These are phyloP conservation scores for Symbiodinium pilosum DNA, from an alignment of 73 alveolate species.

Conservation along the genomic window DNA sequence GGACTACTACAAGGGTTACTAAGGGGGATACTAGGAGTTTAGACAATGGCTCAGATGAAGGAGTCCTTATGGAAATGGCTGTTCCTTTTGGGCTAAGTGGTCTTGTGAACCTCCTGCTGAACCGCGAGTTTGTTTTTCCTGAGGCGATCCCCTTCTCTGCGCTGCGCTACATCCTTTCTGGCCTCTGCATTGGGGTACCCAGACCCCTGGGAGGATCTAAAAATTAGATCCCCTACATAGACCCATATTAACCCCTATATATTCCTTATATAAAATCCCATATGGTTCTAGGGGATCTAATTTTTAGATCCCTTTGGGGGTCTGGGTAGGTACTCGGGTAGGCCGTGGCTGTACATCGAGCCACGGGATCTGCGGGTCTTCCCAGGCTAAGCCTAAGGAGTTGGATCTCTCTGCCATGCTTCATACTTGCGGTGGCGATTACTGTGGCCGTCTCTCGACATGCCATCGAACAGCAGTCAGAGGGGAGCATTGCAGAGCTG, in stretches of 20 bases:
- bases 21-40: too few species aligned
- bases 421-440: neutral
- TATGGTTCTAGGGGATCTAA: too few species aligned
- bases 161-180: conserved; percentile 98
- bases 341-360: conserved; percentile 99
- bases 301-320: too few species aligned
- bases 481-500: neutral
- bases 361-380: neutral
- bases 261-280: too few species aligned
- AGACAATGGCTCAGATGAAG: too few species aligned
- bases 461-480: neutral
- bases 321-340: conserved; percentile 98
- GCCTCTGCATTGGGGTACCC: conserved; percentile 98
- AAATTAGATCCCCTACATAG: too few species aligned
- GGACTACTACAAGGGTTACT: too few species aligned
- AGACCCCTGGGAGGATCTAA: too few species aligned
- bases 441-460: neutral
- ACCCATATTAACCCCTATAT: too few species aligned
- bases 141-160: conserved; percentile 93
- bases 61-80: conserved; percentile 83
- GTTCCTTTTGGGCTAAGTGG: conserved; percentile 77
- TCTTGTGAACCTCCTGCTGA: neutral
- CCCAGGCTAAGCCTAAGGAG: neutral
- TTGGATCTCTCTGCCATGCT: neutral
- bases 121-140: neutral